Conservation (phyloP, 495 filamentous ascomycete species). For the Friedmanniomyces simplex region DNA sequence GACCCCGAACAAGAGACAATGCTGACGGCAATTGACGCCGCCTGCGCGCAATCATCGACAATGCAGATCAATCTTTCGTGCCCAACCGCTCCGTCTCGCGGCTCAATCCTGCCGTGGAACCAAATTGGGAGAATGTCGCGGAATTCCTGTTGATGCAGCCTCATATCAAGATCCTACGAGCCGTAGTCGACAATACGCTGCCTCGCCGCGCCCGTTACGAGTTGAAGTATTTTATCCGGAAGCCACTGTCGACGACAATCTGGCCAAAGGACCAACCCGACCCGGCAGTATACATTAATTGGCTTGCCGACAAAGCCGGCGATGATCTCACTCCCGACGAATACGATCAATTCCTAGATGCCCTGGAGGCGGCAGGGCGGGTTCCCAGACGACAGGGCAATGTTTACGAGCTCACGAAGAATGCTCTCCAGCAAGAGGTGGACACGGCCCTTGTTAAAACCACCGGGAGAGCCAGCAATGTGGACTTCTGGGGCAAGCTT, state of each 20-base stretch:
- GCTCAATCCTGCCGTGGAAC: background rate
- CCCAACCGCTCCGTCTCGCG: background rate
- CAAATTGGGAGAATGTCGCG: background rate
- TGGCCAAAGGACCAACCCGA: background rate
- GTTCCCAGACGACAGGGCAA: background rate
- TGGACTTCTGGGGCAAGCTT: background rate
- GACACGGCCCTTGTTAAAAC: background rate
- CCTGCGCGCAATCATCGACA: background rate
- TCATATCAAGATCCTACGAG: background rate
- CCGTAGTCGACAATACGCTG: background rate
- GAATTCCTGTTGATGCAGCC: background rate
- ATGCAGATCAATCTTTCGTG: background rate
- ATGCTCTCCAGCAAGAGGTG: background rate
- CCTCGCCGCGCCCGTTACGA: background rate
- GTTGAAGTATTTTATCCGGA: background rate
- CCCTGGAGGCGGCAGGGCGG: background rate
- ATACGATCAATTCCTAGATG: background rate
- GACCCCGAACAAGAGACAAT: background rate
- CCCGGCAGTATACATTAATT: background rate
- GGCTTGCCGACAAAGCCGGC: background rate
- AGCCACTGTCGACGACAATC: background rate
- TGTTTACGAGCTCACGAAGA: background rate
- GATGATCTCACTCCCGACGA: background rate
- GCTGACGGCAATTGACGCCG: background rate
- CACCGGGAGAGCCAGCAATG: background rate